Conservation (phyloP, 108 stramenopile species). For the Fragilaria crotonensis region DNA sequence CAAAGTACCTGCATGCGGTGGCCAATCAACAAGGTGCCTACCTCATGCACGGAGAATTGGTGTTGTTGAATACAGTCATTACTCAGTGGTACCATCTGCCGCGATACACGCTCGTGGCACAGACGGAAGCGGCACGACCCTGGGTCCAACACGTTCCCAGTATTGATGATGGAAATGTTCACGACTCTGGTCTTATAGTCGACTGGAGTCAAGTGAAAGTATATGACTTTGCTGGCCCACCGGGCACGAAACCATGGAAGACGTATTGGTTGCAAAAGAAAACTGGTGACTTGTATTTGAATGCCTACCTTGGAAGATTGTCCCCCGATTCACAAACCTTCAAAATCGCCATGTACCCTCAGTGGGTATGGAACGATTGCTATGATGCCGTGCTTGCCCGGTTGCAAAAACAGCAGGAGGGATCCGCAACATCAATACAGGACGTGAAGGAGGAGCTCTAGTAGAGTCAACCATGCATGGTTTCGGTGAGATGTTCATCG, state of each 20-base stretch:
- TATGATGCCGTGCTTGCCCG: background rate
- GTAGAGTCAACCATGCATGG: no score
- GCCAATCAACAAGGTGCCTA: background rate
- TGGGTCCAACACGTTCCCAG: background rate
- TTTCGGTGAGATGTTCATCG: no score
- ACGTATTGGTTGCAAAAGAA: constrained; percentile 7
- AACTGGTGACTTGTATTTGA: background rate
- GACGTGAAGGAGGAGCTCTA: no score
- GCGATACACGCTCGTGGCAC: constrained; percentile 1
- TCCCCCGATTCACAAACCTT: background rate
- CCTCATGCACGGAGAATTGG: background rate
- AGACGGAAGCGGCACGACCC: background rate
- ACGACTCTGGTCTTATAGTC: background rate
- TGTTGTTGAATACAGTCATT: background rate
- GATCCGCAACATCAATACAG: no score
- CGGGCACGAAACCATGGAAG: background rate
- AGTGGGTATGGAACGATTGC: constrained; percentile 6
- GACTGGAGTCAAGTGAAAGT: constrained; percentile 4
- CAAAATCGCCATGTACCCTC: background rate
- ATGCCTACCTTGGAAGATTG: background rate
- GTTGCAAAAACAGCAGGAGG: no score
- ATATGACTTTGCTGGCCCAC: constrained; percentile 10
- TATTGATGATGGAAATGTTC: background rate
- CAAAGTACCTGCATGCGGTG: background rate
- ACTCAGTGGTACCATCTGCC: background rate